Conservation (phyloP, 1,139 yeast genomes). For the Lodderomyces pseudojiufengensis region DNA sequence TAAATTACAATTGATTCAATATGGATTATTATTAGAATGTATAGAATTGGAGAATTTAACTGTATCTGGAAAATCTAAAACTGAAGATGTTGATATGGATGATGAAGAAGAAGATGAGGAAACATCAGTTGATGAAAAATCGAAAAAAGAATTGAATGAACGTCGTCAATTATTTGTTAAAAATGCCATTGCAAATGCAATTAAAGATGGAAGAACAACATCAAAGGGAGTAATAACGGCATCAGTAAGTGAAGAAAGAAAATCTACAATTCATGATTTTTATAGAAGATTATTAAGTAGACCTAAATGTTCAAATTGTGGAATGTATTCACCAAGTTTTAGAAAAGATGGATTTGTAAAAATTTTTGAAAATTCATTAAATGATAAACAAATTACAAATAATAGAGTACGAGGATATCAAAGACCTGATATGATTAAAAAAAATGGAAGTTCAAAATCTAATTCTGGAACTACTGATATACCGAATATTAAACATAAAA, state of each 20-base stretch:
- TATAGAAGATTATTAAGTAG: slow-evolving; percentile 70
- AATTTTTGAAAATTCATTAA: slow-evolving; percentile 82
- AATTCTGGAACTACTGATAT: slow-evolving; percentile 18
- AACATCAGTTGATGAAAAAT: slow-evolving; percentile 28
- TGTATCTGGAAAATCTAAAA: slow-evolving; percentile 27
- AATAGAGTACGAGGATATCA: slow-evolving; percentile 78
- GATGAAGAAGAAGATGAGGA: slow-evolving; percentile 10
- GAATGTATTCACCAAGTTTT: slow-evolving; percentile 89
- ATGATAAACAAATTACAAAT: slow-evolving; percentile 74
- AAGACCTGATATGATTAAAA: slow-evolving; percentile 67
- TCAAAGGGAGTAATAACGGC: slow-evolving; percentile 73
- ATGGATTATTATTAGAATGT: slow-evolving; percentile 81
- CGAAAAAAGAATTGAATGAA: slow-evolving; percentile 47
- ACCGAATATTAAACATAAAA: slow-evolving; percentile 52
- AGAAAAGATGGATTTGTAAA: slow-evolving; percentile 94
- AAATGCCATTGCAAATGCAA: slow-evolving; percentile 66
- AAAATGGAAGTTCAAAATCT: slow-evolving; percentile 1
- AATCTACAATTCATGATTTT: slow-evolving; percentile 67
- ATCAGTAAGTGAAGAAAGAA: slow-evolving; percentile 84
- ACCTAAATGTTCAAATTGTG: slow-evolving; percentile 92
- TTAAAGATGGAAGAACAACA: slow-evolving; percentile 71
- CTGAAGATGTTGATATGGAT: slow-evolving; percentile 32
- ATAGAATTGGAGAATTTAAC: slow-evolving; percentile 65
- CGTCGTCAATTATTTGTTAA: slow-evolving; percentile 72
- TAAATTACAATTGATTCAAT: slow-evolving; percentile 77